Evolutionary conservation across 2,329 filamentous ascomycete species (phyloP).

Genomic region (Fusarium virguliforme): DNA sequence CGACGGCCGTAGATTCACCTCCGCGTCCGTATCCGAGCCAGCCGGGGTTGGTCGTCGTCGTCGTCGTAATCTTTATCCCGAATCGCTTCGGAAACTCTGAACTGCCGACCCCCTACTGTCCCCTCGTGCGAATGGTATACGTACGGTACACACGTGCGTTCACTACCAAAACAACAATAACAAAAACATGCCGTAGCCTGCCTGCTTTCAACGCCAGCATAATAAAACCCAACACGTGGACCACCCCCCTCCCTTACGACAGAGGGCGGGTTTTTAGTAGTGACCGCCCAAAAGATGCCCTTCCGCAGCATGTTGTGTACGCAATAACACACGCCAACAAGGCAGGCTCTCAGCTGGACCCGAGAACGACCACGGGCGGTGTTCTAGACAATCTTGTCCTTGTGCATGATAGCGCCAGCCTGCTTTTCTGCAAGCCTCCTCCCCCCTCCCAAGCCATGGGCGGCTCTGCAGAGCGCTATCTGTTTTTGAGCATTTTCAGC

Average conservation of each 20-base stretch:
- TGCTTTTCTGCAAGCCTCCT: constrained; percentile 6
- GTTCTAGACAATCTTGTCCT: constrained; percentile 3
- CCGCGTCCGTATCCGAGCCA: constrained; percentile 6
- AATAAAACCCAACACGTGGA: not conserved
- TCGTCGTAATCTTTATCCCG: constrained; percentile 9
- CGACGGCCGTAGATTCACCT: not conserved
- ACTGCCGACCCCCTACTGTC: constrained; percentile 9
- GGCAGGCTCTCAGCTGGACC: not conserved
- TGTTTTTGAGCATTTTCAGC: constrained; percentile 6
- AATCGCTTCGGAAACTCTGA: constrained; percentile 2
- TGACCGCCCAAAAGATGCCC: constrained; percentile 1
- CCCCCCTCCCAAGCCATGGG: constrained; percentile 4
- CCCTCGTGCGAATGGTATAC: not conserved
- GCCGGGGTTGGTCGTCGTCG: not conserved
- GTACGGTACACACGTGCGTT: not conserved
- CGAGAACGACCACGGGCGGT: not conserved
- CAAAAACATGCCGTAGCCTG: constrained; percentile 11
- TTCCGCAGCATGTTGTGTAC: not conserved
- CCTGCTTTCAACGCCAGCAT: constrained; percentile 8
- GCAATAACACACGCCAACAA: constrained; percentile 4
- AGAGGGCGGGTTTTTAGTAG: not conserved
- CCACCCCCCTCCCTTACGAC: not conserved
- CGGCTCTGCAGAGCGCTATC: constrained; percentile 12
- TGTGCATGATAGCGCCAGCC: not conserved
- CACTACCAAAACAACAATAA: not conserved